These are phyloP conservation scores for Annona squamosa DNA, from an alignment of 164 flowering plant species.

Conservation along the genomic window DNA sequence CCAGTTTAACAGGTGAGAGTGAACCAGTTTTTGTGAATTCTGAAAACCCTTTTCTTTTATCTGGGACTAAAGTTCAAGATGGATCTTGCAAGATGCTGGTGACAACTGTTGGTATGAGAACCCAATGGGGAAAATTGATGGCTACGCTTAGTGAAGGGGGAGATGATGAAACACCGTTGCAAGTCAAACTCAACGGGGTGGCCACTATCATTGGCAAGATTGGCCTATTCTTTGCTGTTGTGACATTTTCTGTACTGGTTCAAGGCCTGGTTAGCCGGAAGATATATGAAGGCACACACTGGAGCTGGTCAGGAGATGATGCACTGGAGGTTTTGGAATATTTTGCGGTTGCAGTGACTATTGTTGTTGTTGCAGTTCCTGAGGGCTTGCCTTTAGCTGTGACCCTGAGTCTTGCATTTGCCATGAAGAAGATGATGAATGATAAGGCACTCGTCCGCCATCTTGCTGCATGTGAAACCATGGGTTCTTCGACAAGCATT, in stretches of 20 bases:
- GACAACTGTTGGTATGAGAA: slow-evolving; percentile 96
- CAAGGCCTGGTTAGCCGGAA: slow-evolving; percentile 63
- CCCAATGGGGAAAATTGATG: slow-evolving; percentile 98
- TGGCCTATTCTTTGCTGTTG: slow-evolving; percentile 83
- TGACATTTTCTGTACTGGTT: slow-evolving; percentile 84
- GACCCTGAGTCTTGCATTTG: slow-evolving; percentile 95
- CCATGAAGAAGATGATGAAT: slow-evolving; percentile 99
- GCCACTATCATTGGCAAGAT: slow-evolving; percentile 91
- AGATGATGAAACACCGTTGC: slow-evolving; percentile 94
- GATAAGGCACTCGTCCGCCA: slow-evolving; percentile 91
- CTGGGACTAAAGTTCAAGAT: slow-evolving; percentile 96
- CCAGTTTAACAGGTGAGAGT: slow-evolving; percentile 92
- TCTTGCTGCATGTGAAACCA: slow-evolving; percentile 94
- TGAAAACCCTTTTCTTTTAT: slow-evolving; percentile 71
- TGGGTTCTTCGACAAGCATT: slow-evolving; percentile 91
- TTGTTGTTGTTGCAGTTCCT: slow-evolving; percentile 97
- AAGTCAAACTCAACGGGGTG: slow-evolving; percentile 93
- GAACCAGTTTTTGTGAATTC: slow-evolving; percentile 62
- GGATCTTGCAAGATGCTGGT: slow-evolving; percentile 96
- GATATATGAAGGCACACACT: slow-evolving; percentile 54
- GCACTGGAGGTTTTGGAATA: slow-evolving; percentile 69
- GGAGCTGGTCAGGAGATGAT: slow-evolving; percentile 81
- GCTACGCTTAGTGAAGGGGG: slow-evolving; percentile 98
- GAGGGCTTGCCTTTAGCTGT: slow-evolving; percentile 96
- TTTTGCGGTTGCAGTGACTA: slow-evolving; percentile 93